Evolutionary conservation across 768 basidiomycete genomes (phyloP).

Genomic region (Xerocomellus intermedius): DNA sequence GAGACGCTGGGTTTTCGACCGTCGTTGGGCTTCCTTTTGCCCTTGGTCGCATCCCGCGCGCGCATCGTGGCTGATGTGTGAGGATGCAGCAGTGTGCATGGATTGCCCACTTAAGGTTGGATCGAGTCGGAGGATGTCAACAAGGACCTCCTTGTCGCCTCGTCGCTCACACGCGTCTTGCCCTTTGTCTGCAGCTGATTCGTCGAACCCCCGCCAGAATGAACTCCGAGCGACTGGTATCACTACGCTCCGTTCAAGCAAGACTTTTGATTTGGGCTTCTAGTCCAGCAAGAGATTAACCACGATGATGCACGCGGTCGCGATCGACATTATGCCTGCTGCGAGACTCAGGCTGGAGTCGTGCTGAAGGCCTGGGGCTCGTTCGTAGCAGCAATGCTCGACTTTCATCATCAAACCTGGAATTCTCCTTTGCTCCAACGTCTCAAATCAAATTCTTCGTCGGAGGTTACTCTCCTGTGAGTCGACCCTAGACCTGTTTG

Average conservation of each 20-base stretch:
- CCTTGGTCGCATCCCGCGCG: conserved; percentile 2
- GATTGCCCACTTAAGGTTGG: conserved; percentile 9
- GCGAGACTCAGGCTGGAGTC: no score
- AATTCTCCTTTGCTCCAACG: background rate
- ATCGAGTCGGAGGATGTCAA: conserved; percentile 5
- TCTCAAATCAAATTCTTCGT: background rate
- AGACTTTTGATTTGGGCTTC: background rate
- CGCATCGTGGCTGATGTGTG: conserved; percentile 9
- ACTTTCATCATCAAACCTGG: conserved; percentile 3
- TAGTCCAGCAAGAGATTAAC: conserved; percentile 27
- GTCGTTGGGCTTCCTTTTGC: background rate
- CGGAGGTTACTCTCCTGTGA: background rate
- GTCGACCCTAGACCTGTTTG: background rate
- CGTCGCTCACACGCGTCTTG: conserved; percentile 28
- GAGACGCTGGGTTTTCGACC: conserved; percentile 3
- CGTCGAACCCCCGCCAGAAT: conserved; percentile 6
- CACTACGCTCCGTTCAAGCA: conserved; percentile 5
- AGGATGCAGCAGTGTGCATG: conserved; percentile 5
- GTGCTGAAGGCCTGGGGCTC: conserved; percentile 2
- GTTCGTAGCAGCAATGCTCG: conserved; percentile 3
- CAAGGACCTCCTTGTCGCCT: conserved; percentile 11
- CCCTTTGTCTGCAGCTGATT: conserved; percentile 8
- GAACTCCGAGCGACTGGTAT: conserved; percentile 18
- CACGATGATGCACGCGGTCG: conserved; percentile 23
- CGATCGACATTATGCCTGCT: conserved; percentile 16